phyloP scores from a whole-genome alignment of 1,284 basidiomycete genomes.

The Irpex sp. region DNA sequence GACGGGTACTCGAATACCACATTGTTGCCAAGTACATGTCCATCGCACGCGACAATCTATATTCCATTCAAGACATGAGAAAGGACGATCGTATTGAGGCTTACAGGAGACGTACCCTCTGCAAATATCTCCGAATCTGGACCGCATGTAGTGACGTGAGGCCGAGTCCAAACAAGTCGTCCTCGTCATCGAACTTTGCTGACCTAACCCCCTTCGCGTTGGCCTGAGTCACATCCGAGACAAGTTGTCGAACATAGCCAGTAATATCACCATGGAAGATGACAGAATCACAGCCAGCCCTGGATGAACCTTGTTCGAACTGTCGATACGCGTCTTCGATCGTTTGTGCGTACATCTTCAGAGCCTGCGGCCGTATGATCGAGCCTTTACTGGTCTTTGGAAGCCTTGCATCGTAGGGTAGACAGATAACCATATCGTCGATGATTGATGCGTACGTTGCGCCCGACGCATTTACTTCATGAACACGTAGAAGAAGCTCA shows the following conservation, averaged over 20 bases:
- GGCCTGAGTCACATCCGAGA: background rate
- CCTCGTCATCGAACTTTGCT: background rate
- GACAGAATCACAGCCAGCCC: background rate
- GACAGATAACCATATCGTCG: conserved; percentile 5
- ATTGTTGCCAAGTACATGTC: conserved; percentile 1
- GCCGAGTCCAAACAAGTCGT: conserved; percentile 8
- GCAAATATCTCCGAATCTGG: background rate
- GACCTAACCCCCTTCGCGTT: background rate
- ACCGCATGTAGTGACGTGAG: conserved; percentile 8
- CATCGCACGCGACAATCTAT: background rate
- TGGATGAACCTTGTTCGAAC: background rate
- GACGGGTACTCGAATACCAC: conserved; percentile 11
- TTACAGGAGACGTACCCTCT: background rate
- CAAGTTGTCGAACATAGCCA: background rate
- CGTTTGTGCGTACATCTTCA: conserved; percentile 1
- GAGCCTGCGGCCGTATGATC: conserved; percentile 6
- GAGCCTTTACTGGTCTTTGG: conserved; percentile 14
- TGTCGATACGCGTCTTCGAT: conserved; percentile 8
- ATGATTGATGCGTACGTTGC: conserved; percentile 7
- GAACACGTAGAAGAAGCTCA: background rate
- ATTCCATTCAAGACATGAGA: background rate
- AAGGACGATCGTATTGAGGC: background rate
- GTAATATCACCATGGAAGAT: background rate
- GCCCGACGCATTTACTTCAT: background rate
- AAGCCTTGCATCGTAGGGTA: background rate